Evolutionary conservation across 305 asterid genomes (phyloP), one percentile per base, ranked within the genome.

Genomic region (Fraxinus albicans): DNA sequence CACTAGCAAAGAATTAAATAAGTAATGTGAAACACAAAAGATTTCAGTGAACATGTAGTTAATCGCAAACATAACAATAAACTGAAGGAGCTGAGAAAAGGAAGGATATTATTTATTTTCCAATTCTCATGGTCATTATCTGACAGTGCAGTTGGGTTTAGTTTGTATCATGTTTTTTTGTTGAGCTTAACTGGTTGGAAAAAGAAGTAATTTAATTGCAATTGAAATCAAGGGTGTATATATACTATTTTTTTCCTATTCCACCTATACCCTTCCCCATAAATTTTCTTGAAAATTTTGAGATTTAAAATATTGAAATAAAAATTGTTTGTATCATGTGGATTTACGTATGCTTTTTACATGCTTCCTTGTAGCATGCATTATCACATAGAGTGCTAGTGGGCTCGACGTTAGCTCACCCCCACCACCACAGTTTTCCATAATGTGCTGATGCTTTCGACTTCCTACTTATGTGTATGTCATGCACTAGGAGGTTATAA

Each of bases 111-210:
- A 40, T 40, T 40, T 40, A 40, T 40, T 40, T 40, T 8, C 47
- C 13, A 40, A 40, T 40, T 40, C 47, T 8, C 47, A 2, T 36
- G 86, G 35, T 83, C 19, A 53, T 83, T 31, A 44, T 0, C 35
- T 9, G 77, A n/a, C 77, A 2, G 8, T 34, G 2, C 25, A 69
- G 80, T 29, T 9, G 44, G 58, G 40, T 58, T 50, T 29, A 23
- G 36, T 23, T 80, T 31, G 82, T 35, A 23, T 78, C 83, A 21
- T 25, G n/a, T 55, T 36, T 76, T 53, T 81, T 36, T 82, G 44
- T 31, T 31, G 60, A n/a, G 29, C 47, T 55, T 31, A 44, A 73
- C 63, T 33, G 25, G 69, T 21, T 58, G 6, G 29, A 58, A 19
- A 21, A 4, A 5, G 69, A n/a, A n/a, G 69, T 58, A 19, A 58